Conservation (phyloP, 495 filamentous ascomycete genomes). For the Penicillium crystallinum region DNA sequence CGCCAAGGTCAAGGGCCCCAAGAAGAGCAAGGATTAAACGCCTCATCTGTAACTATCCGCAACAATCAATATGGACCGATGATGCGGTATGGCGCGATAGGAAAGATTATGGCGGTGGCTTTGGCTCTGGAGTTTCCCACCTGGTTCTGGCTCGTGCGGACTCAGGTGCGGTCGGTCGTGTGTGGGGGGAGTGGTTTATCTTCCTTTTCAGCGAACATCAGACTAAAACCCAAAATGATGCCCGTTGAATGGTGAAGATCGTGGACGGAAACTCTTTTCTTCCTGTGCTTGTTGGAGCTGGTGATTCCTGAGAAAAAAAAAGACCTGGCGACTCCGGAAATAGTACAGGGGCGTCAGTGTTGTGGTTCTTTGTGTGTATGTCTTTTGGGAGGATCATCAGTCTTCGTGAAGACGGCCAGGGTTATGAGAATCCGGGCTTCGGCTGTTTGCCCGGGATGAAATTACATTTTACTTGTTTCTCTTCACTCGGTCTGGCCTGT, state of each 20-base stretch:
- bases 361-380: slow-evolving; percentile 19
- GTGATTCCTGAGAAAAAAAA: slow-evolving; percentile 9
- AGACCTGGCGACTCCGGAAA: slow-evolving; percentile 20
- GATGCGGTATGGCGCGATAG: slow-evolving; percentile 14
- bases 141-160: slow-evolving; percentile 7
- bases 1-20: slow-evolving; percentile 82
- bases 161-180: slow-evolving; percentile 21
- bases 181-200: slow-evolving; percentile 9
- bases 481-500: slow-evolving; percentile 12
- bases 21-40: slow-evolving; percentile 57
- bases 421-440: slow-evolving; percentile 29
- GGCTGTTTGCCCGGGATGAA: slow-evolving; percentile 27
- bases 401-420: slow-evolving; percentile 22
- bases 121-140: slow-evolving; percentile 21
- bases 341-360: slow-evolving; percentile 24
- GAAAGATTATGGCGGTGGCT: slow-evolving; percentile 21
- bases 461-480: slow-evolving; percentile 28
- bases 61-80: slow-evolving; percentile 18
- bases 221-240: slow-evolving; percentile 13
- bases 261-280: slow-evolving; percentile 9
- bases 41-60: slow-evolving; percentile 15
- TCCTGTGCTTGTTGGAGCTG: slow-evolving; percentile 14
- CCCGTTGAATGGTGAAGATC: slow-evolving; percentile 10
- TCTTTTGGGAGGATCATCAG: slow-evolving; percentile 21
- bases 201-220: slow-evolving; percentile 12